Conservation (phyloP, 2,329 filamentous ascomycete genomes). For the Anisogramma anomala region DNA sequence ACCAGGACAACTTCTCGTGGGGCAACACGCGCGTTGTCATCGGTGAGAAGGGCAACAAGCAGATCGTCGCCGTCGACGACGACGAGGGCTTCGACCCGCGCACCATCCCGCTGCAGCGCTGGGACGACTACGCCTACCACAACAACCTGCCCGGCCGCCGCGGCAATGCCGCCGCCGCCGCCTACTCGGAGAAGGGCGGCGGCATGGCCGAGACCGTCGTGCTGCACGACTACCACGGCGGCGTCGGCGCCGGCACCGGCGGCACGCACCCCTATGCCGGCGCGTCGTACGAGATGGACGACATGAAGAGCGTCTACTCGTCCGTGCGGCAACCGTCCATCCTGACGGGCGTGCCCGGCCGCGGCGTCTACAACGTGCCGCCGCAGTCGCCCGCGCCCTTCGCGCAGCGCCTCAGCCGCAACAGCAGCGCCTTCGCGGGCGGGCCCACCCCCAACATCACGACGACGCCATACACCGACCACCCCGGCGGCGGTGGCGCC, state of each 20-base stretch:
- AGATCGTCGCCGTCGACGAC: constrained; percentile 78
- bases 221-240: constrained; percentile 56
- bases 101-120: constrained; percentile 85
- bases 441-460: no score
- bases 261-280: constrained; percentile 34
- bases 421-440: constrained; percentile 32
- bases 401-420: constrained; percentile 32
- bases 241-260: no score
- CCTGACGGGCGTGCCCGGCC: constrained; percentile 67
- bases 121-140: constrained; percentile 84
- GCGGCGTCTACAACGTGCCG: constrained; percentile 59
- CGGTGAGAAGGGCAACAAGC: constrained; percentile 82
- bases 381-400: constrained; percentile 70
- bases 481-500: constrained; percentile 26
- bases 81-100: constrained; percentile 81
- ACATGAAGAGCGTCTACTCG: constrained; percentile 93
- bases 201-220: constrained; percentile 47
- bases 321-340: constrained; percentile 82
- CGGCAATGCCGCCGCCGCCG: constrained; percentile 34
- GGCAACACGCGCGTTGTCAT: constrained; percentile 97
- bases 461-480: constrained; percentile 37
- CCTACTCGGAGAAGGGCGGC: constrained; percentile 44
- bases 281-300: constrained; percentile 77
- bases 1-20: constrained; percentile 98
- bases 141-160: constrained; percentile 90